Evolutionary conservation across 768 basidiomycete genomes (phyloP), one percentile per base, ranked within the genome.

Genomic region (Piloderma croceum): DNA sequence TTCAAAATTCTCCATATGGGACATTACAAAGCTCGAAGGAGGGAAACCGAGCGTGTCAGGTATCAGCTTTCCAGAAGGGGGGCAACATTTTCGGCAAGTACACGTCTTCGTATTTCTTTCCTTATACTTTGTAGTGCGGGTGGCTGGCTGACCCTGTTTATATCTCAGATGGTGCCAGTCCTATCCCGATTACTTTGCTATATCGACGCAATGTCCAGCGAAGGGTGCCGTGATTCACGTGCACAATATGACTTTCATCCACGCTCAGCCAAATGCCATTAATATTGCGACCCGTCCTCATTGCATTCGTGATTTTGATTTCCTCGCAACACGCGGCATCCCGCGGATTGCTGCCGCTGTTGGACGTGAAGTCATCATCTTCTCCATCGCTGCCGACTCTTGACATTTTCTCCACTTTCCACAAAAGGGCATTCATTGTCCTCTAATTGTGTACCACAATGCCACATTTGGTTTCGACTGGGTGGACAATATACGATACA

Each of bases 131-230:
- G 22, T 31, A 15, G 31, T 33, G 38, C 24, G 24, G 23, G 12
- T 40, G 15, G 20, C 29, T 34, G 19, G 7, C 36, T 24, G 27
- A 31, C 24, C 29, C 3, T 21, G 22, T 34, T 34, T n/a, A 10
- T n/a, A 12, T 40, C 35, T 17, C 42, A 89, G 86, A 36, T 90
- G 88, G 88, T 88, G 81, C 49, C 78, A 72, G 18, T 82, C 83
- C 12, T 77, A 76, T 56, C 72, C 84, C 7, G 79, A 84, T 39
- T 81, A 81, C 51, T 90, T 90, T 61, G 88, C 82, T 27, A 77
- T 89, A 39, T 80, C 84, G 6, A 71, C 79, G 5, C 69, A 73
- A 50, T 73, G 73, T 3, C 68, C 77, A 7, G 58, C 60, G 24
- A 74, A 68, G 44, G 86, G 83, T 41, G 87, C 85, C 21, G 60